Base-by-base conservation (phyloP, 2,329 filamentous ascomycete genomes). In the Colletotrichum cuscutae region DNA sequence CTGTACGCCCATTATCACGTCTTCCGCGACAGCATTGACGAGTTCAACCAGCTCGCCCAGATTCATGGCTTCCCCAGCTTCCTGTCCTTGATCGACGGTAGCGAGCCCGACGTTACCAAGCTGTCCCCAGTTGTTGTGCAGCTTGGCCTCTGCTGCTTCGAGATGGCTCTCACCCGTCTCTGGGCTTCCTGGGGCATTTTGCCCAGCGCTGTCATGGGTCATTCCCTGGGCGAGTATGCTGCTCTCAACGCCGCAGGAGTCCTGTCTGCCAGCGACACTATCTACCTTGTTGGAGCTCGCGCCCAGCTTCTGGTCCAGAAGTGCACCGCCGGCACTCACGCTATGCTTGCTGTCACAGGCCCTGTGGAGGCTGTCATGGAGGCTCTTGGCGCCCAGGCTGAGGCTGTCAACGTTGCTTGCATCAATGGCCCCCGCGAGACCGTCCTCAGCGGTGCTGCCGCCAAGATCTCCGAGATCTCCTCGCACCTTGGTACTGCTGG, bases 381-480 rank as follows among this genome's bases (percentile, higher is more conserved):
- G 28, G 86, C 86, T 64, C 86, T 90, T 19, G 82, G 82, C 75
- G 86, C 80, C n/a, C 78, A 77, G 49, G 78, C 79, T 1, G 68
- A 75, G 77, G 82, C 81, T 5, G 79, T 87, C 65, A 88, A 88
- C 52, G 77, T 89, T 37, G 92, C 94, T 19, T 97, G 94, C 83
- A 88, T 95, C 79, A 97, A 97, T 76, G 90, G 92, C 0, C 91
- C 92, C 0, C 86, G 90, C 63, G 93, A 95, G 79, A 95, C 91
- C 11, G 94, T 97, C 2, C 85, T 97, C n/a, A 84, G 84, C 26
- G 88, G 87, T 11, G 77, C 79, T 11, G 82, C 83, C 0, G 77
- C 77, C 1, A 81, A 86, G 65, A 82, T 89, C 52, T 77, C 81
- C 4, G 79, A 83, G 4, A 84, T 91, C 19, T 86, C 87, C 9